Evolutionary conservation across 768 basidiomycete genomes (phyloP), one percentile per base, ranked within the genome.

Genomic region (Tylopilus plumbeoviolaceoides): DNA sequence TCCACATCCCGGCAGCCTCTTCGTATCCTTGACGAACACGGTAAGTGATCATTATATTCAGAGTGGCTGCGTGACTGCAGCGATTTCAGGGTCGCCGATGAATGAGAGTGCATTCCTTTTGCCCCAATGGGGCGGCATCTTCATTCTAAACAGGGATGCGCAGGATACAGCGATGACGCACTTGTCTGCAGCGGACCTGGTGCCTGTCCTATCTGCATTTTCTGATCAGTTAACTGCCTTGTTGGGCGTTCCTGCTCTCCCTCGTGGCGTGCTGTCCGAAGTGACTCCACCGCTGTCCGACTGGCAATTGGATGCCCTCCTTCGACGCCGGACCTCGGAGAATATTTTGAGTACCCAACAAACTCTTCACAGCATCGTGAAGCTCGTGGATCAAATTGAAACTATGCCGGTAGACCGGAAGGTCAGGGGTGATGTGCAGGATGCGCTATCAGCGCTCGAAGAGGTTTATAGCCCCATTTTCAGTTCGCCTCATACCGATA

Each of bases 71-170:
- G 18, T 59, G 36, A 44, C 62, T 59, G 23, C 51, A 54, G 18
- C 41, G 18, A 12, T 47, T 48, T 20, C 63, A 87, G 88, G 78
- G 20, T 66, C 59, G 7, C 67, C 72, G 0, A 76, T 78, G 18
- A 62, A 69, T 4, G 82, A 83, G 7, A 77, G 74, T 45, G 82
- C 92, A 8, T 98, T 98, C 74, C 78, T 95, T 18, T 75, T 95
- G 0, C 95, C 95, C 0, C 95, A 98, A 68, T 95, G 91, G 86
- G 95, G 95, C 31, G 85, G 92, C 21, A 86, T 98, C 48, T 79
- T 87, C 51, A 78, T 98, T 53, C 73, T 82, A 59, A 92, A 94
- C 65, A 80, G 81, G 31, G 70, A 73, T 33, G 18, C 49, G 51
- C 50, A 63, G 39, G 54, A 55, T 54, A 52, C n/a, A 47, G 63